Conservation (phyloP, 805 yeast genomes). For the Schwanniomyces pseudopolymorphus region DNA sequence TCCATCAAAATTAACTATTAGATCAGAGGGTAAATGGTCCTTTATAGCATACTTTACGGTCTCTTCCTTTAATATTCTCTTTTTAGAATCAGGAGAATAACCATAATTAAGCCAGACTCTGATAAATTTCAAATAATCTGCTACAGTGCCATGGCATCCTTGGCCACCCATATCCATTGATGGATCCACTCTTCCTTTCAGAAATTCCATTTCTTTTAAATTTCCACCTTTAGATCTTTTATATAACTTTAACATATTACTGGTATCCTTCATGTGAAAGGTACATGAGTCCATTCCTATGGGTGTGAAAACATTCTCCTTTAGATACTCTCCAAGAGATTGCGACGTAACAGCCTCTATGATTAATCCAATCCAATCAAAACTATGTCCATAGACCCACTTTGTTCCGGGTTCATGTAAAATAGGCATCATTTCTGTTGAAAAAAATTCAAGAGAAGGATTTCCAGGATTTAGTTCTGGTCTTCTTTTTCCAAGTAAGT, state of each 20-base stretch:
- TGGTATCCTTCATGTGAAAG: conserved; percentile 16
- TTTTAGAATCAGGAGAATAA: conserved; percentile 35
- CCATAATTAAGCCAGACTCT: conserved; percentile 43
- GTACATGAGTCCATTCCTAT: conserved; percentile 33
- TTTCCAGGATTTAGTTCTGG: conserved; percentile 14
- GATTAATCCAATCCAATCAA: conserved; percentile 40
- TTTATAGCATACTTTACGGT: conserved; percentile 31
- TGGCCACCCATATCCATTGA: conserved; percentile 44
- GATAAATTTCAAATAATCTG: conserved; percentile 38
- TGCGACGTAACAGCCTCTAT: conserved; percentile 33
- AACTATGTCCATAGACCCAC: conserved; percentile 37
- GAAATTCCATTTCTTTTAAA: conserved; percentile 11
- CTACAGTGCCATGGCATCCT: conserved; percentile 37
- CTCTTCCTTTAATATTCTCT: conserved; percentile 22
- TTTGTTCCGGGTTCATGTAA: conserved; percentile 38
- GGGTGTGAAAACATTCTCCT: conserved; percentile 30
- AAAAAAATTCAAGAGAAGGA: conserved; percentile 24
- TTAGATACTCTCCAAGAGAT: conserved; percentile 29
- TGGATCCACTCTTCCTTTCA: conserved; percentile 11
- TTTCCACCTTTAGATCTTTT: conserved; percentile 14
- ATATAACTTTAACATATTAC: conserved; percentile 11
- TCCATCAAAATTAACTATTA: conserved; percentile 12
- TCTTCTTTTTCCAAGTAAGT: conserved; percentile 17
- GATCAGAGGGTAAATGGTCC: conserved; percentile 33
- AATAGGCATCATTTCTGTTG: conserved; percentile 25